phyloP scores from a whole-genome alignment of 345 rosid genomes.

The Lepidium didymum region DNA sequence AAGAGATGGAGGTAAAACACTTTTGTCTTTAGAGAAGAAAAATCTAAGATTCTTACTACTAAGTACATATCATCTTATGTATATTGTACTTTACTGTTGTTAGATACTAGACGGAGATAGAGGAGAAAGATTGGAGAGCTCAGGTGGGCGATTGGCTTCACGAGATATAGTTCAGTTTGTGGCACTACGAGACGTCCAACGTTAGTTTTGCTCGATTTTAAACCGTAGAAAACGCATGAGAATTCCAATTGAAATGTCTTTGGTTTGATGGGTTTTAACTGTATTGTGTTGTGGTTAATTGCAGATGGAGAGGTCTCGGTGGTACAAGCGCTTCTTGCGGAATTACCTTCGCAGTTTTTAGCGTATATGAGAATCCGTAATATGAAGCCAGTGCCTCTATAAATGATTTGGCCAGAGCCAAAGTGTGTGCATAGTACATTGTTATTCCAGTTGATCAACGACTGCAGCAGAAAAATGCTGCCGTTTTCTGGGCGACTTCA shows the following conservation, averaged over 20 bases:
- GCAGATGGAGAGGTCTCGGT: conserved; percentile 76
- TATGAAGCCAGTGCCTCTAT: conserved; percentile 41
- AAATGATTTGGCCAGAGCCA: not conserved
- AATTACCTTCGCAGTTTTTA: conserved; percentile 79
- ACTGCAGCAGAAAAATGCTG: not conserved
- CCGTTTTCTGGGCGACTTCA: not conserved
- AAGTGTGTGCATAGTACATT: conserved; percentile 9
- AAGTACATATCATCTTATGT: not conserved
- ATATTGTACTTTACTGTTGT: not conserved
- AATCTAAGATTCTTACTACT: not conserved
- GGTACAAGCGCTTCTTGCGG: conserved; percentile 75
- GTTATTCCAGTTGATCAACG: not conserved
- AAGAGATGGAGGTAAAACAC: conserved; percentile 83
- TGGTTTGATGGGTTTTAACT: not conserved
- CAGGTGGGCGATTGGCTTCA: conserved; percentile 78
- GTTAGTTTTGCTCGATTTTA: conserved; percentile 37
- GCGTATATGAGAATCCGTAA: conserved; percentile 66
- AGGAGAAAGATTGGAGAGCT: conserved; percentile 84
- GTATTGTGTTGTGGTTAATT: not conserved
- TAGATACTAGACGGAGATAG: conserved; percentile 85
- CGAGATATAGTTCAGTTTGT: conserved; percentile 95
- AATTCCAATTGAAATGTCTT: not conserved
- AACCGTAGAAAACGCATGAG: not conserved
- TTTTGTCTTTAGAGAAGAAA: not conserved
- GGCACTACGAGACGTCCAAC: conserved; percentile 67